These are phyloP conservation scores for Diospyros kaki DNA, from an alignment of 148 eudicot species.

Conservation along the genomic window DNA sequence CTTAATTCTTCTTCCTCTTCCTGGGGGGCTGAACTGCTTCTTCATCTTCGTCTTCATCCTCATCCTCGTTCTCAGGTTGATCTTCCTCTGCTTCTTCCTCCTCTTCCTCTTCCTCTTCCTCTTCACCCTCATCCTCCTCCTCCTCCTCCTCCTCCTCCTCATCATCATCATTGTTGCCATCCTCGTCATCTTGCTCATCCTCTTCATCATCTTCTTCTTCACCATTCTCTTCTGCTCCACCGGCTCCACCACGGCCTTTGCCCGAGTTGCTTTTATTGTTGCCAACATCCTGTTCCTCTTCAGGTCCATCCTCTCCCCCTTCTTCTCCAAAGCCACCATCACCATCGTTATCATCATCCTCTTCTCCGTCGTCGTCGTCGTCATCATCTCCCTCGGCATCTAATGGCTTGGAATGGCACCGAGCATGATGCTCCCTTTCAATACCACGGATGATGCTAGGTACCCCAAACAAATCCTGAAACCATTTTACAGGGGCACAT, in stretches of 20 bases:
- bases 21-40: constrained; percentile 33
- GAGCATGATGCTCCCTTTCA: constrained; percentile 10
- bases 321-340: constrained; percentile 17
- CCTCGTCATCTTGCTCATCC: constrained; percentile 11
- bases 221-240: constrained; percentile 23
- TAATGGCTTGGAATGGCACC: constrained; percentile 14
- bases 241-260: constrained; percentile 13
- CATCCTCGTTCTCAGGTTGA: constrained; percentile 9
- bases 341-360: constrained; percentile 14
- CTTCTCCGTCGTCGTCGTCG: constrained; percentile 9
- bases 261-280: constrained; percentile 15
- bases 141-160: constrained; percentile 13
- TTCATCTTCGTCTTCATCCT: constrained; percentile 24
- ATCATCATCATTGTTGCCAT: constrained; percentile 13
- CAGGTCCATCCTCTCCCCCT: constrained; percentile 19
- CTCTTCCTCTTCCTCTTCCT: constrained; percentile 8
- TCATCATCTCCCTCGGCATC: constrained; percentile 30
- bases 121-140: constrained; percentile 5
- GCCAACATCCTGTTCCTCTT: constrained; percentile 14
- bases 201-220: constrained; percentile 21
- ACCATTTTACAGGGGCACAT: not conserved
- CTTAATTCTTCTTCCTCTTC: constrained; percentile 29
- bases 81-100: constrained; percentile 21
- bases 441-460: not conserved
- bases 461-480: constrained; percentile 6